Conservation (phyloP, 176 grass and related monocot genomes). For the Hyparrhenia diplandra region DNA sequence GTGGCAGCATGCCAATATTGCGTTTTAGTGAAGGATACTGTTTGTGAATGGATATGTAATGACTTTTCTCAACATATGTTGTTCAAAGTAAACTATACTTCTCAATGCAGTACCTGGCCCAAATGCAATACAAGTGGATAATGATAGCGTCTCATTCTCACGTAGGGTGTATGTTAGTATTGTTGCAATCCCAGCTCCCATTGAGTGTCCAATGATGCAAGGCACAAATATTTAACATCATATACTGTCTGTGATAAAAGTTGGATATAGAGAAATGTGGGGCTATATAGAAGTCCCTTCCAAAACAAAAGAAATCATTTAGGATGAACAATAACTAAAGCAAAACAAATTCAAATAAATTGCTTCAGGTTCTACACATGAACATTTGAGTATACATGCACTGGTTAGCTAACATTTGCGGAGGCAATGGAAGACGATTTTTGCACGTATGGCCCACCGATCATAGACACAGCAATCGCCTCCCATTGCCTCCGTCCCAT, state of each 20-base stretch:
- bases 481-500: no score
- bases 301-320: no score
- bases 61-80: neutral
- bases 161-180: conserved; percentile 90
- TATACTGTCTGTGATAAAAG: no score
- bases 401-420: neutral
- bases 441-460: no score
- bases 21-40: conserved; percentile 3
- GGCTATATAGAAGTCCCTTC: no score
- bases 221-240: neutral
- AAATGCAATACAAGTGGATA: conserved; percentile 83
- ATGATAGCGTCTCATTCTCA: conserved; percentile 67
- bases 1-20: neutral
- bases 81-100: neutral
- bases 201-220: conserved; percentile 84
- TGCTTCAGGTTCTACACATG: neutral
- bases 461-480: no score
- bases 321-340: no score
- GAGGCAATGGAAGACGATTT: no score
- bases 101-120: conserved; percentile 58
- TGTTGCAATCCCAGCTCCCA: conserved; percentile 83
- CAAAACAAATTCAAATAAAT: neutral
- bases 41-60: neutral
- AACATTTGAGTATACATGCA: neutral
- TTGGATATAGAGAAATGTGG: no score